Evolutionary conservation across 345 rosid species (phyloP).

Genomic region (Cochlearia excelsa): DNA sequence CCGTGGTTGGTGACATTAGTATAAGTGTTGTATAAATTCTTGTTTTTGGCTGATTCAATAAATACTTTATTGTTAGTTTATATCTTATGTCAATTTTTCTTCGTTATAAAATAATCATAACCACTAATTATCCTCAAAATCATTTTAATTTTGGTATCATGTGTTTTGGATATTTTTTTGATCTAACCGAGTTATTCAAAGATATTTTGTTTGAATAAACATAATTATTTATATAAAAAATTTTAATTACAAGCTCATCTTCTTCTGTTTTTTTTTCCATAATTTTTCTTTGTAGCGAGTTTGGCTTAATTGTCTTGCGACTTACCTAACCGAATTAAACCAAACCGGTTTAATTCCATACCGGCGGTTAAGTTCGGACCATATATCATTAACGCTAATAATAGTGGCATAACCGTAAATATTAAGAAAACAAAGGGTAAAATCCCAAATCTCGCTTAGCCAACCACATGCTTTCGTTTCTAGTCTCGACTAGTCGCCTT

Average conservation of each 20-base stretch:
- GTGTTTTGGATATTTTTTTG: neutral
- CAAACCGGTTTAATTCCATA: neutral
- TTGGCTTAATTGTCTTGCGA: neutral
- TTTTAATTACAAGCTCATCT: no score
- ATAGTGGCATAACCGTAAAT: conserved; percentile 53
- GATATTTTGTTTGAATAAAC: no score
- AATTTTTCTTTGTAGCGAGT: no score
- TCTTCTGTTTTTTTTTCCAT: no score
- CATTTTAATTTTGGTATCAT: neutral
- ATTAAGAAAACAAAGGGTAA: conserved; percentile 31
- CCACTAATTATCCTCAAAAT: neutral
- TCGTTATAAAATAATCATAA: neutral
- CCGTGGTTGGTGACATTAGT: neutral
- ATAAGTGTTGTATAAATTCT: neutral
- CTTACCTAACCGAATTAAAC: conserved; percentile 8
- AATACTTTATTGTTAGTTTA: neutral
- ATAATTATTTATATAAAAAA: no score
- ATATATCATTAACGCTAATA: neutral
- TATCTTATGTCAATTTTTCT: neutral
- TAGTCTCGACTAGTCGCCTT: conserved; percentile 24
- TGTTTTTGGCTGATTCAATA: conserved; percentile 1
- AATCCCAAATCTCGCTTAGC: conserved; percentile 7
- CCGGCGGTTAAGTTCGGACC: conserved; percentile 20
- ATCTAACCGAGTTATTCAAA: neutral
- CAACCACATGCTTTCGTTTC: conserved; percentile 34